Conservation (phyloP, 83 land plant genomes). For the Isoetes engelmannii region DNA sequence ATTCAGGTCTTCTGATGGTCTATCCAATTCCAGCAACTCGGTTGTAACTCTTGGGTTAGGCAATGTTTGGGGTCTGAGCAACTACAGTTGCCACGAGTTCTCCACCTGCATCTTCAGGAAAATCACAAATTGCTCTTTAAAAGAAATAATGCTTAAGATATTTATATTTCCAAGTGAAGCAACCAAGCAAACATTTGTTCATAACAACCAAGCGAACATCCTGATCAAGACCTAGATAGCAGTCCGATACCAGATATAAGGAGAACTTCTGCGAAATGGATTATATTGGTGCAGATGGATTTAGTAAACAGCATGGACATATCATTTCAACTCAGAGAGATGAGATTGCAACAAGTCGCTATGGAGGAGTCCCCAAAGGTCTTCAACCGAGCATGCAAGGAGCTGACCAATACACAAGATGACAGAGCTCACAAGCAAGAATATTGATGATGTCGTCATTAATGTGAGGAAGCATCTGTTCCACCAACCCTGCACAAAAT, state of each 20-base stretch:
- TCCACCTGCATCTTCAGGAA: too few relatives aligned
- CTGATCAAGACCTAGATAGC: constrained; percentile 84
- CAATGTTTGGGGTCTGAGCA: constrained; percentile 50
- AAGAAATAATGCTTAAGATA: too few relatives aligned
- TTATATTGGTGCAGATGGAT: too few relatives aligned
- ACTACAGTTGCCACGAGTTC: too few relatives aligned
- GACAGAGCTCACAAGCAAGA: constrained; percentile 36
- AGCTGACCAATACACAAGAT: constrained; percentile 44
- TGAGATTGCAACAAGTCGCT: constrained; percentile 20
- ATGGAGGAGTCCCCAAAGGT: constrained; percentile 39
- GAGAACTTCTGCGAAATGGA: constrained; percentile 66
- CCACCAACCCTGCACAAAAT: constrained; percentile 26
- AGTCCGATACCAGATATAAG: constrained; percentile 77
- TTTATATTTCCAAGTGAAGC: too few relatives aligned
- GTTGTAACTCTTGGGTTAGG: constrained; percentile 11
- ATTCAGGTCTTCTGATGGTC: constrained; percentile 25
- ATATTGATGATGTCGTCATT: constrained; percentile 32
- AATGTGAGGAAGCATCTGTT: constrained; percentile 70
- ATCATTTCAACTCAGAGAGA: constrained; percentile 25
- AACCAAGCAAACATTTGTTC: too few relatives aligned
- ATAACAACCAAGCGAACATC: too few relatives aligned
- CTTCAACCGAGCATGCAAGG: constrained; percentile 31
- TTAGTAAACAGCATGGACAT: too few relatives aligned
- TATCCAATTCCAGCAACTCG: constrained; percentile 56
- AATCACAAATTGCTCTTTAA: too few relatives aligned